Evolutionary conservation across 495 filamentous ascomycete genomes (phyloP).

Genomic region (Xylaria sp.): DNA sequence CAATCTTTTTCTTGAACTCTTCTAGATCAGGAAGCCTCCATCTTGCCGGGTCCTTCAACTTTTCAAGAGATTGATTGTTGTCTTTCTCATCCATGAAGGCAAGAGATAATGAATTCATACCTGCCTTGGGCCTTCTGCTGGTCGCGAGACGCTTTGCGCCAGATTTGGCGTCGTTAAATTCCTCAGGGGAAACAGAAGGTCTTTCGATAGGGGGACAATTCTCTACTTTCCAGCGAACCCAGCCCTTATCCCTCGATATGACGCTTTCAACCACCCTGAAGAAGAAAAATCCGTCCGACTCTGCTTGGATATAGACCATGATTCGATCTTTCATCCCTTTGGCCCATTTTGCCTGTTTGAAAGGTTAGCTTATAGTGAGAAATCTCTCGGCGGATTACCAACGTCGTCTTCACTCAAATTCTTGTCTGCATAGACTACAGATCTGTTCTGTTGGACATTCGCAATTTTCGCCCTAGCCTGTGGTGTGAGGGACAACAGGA

Average conservation of each 20-base stretch:
- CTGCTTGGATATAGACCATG: slow-evolving; percentile 77
- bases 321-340: slow-evolving; percentile 73
- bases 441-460: slow-evolving; percentile 76
- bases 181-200: slow-evolving; percentile 67
- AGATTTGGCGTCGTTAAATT: slow-evolving; percentile 70
- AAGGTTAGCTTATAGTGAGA: slow-evolving; percentile 6
- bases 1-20: slow-evolving; percentile 65
- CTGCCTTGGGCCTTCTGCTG: slow-evolving; percentile 69
- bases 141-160: slow-evolving; percentile 68
- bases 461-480: slow-evolving; percentile 79
- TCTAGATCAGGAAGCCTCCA: slow-evolving; percentile 54
- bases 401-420: slow-evolving; percentile 82
- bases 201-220: slow-evolving; percentile 85
- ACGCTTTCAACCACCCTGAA: slow-evolving; percentile 96
- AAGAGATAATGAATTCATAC: slow-evolving; percentile 74
- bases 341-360: slow-evolving; percentile 72
- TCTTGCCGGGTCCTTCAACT: slow-evolving; percentile 53
- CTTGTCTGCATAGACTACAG: slow-evolving; percentile 80
- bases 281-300: slow-evolving; percentile 86
- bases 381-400: slow-evolving; percentile 41
- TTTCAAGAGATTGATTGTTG: slow-evolving; percentile 52
- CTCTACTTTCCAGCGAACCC: slow-evolving; percentile 97
- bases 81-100: slow-evolving; percentile 75
- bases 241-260: slow-evolving; percentile 93
- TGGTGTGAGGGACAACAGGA: slow-evolving; percentile 86